Conservation (phyloP, 768 basidiomycete species). For the Kwoniella sp. region DNA sequence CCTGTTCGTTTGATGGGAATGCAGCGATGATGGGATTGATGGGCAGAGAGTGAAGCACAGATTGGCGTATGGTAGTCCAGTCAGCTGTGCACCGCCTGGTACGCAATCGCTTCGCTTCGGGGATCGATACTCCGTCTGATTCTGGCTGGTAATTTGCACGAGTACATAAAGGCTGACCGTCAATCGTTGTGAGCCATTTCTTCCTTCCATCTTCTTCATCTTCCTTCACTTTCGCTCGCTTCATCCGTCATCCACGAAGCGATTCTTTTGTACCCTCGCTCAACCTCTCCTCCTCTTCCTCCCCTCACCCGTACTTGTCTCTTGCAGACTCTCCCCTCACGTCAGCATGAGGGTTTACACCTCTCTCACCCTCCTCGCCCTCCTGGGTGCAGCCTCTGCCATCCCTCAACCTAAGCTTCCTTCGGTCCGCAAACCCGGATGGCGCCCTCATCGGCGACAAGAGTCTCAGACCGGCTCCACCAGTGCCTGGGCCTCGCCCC, state of each 20-base stretch:
- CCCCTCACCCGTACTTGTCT: not conserved
- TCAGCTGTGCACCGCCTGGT: too few species aligned
- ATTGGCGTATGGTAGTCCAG: too few species aligned
- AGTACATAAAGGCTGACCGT: not conserved
- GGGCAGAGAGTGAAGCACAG: too few species aligned
- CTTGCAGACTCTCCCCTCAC: not conserved
- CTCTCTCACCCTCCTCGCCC: constrained; percentile 7
- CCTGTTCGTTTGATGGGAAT: not conserved
- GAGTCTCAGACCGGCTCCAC: not conserved
- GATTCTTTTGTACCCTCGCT: not conserved
- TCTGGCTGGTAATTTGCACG: too few species aligned
- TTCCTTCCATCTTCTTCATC: not conserved
- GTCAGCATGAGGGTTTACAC: not conserved
- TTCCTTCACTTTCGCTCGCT: not conserved
- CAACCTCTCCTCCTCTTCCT: not conserved
- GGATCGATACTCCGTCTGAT: too few species aligned
- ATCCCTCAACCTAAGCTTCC: constrained; percentile 19
- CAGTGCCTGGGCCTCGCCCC: constrained; percentile 14
- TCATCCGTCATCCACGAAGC: not conserved
- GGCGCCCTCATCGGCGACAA: constrained; percentile 13
- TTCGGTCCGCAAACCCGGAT: constrained; percentile 15
- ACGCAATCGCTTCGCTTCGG: too few species aligned
- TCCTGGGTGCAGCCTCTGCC: constrained; percentile 7
- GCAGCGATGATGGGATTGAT: too few species aligned
- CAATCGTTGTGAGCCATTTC: not conserved